Conservation (phyloP, 2,329 filamentous ascomycete genomes). For the Dryadomyces quercivorus region DNA sequence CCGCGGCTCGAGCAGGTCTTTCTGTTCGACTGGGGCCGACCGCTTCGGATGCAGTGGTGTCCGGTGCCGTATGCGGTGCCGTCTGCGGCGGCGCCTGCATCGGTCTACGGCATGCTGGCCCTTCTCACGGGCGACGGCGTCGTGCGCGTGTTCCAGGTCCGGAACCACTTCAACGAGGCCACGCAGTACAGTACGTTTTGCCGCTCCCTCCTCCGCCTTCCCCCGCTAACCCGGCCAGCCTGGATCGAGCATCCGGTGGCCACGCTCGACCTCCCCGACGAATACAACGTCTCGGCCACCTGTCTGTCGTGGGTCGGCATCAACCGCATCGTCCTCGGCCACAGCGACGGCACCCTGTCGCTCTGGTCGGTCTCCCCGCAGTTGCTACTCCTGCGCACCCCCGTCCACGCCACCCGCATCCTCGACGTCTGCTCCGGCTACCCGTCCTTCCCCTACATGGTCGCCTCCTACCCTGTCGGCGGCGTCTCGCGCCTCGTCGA, state of each 20-base stretch:
- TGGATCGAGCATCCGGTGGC: conserved; percentile 31
- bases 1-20: conserved; percentile 24
- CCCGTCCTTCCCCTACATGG: conserved; percentile 41
- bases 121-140: conserved; percentile 38
- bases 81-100: conserved; percentile 6
- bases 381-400: conserved; percentile 35
- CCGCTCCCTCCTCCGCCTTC: not conserved
- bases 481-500: conserved; percentile 41
- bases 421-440: conserved; percentile 44
- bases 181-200: conserved; percentile 26
- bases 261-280: conserved; percentile 30
- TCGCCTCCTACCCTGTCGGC: conserved; percentile 42
- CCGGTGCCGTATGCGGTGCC: conserved; percentile 25
- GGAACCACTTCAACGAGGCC: conserved; percentile 10
- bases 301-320: conserved; percentile 42
- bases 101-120: conserved; percentile 27
- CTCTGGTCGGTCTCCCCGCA: conserved; percentile 43
- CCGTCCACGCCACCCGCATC: conserved; percentile 40
- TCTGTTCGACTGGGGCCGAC: conserved; percentile 38
- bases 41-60: conserved; percentile 40
- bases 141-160: conserved; percentile 34
- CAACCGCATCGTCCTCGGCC: conserved; percentile 42
- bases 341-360: conserved; percentile 42
- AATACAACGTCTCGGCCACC: conserved; percentile 36
- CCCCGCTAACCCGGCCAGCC: conserved; percentile 24